Evolutionary conservation across 257 asterid genomes (phyloP), one percentile per base, ranked within the genome.

Genomic region (Rauvolfia tetraphylla): DNA sequence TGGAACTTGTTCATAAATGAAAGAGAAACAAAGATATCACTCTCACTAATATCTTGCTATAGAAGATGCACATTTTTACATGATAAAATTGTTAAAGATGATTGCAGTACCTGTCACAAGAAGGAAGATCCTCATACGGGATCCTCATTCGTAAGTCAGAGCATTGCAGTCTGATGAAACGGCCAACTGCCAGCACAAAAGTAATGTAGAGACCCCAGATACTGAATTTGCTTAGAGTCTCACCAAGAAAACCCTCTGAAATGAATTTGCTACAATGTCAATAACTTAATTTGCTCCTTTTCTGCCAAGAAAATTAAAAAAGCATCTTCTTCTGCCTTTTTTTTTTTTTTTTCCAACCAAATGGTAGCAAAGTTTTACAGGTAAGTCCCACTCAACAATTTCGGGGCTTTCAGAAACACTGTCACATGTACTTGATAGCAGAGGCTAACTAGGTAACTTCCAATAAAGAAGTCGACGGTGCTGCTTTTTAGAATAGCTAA

Each of bases 161-260:
- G 81, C 99, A 95, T 68, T 95, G 99, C 86, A 93, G 83, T 82
- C 99, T 87, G 65, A 95, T 95, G 81, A 93, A 95, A 75, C 99
- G 96, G 70, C 99, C 99, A 72, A 95, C 99, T 34, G 99, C 99
- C n/a, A 93, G 91, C 72, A 93, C 99, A 75, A 95, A 95, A 66
- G 99, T 95, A 81, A 95, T 95, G 87, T 95, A 95, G 72, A 95
- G 95, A 71, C 99, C 97, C 99, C 99, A 95, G 48, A 93, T 95
- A 71, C 97, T 93, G 91, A 91, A 95, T 80, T 95, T 95, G 98
- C 99, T 95, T 41, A 95, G 99, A 4, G 97, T 95, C 72, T 93
- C 99, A 22, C 99, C 99, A 54, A 95, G 99, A 85, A 95, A 83
- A 56, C 99, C 99, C 89, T 93, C 99, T 95, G 93, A 10, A 75